A percentile compares a stretch with the other conserved stretches of the same genome.
These are phyloP conservation scores for Rhizopogon vinicolor DNA, from an alignment of 768 basidiomycete species.

Conservation along the genomic window DNA sequence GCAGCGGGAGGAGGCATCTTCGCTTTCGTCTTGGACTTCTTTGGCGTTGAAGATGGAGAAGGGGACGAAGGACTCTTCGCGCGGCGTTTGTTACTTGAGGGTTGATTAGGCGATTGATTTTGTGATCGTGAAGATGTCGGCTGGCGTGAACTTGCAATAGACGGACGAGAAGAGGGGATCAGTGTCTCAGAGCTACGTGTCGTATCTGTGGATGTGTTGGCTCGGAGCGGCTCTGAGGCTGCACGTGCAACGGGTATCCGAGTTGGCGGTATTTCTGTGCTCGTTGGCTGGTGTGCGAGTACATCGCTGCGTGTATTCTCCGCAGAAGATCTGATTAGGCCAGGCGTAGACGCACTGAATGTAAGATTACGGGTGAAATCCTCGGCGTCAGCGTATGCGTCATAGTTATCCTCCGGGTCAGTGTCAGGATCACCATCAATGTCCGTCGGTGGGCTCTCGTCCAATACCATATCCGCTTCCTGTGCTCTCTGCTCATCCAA, in stretches of 20 bases:
- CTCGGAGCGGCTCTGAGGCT: constrained; percentile 42
- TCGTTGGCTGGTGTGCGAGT: constrained; percentile 32
- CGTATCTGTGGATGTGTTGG: constrained; percentile 37
- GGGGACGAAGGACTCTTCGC: constrained; percentile 45
- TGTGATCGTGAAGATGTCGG: constrained; percentile 20
- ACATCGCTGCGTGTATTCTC: constrained; percentile 37
- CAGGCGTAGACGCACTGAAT: constrained; percentile 15
- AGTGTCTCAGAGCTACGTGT: constrained; percentile 37
- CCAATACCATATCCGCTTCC: constrained; percentile 54
- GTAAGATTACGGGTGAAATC: constrained; percentile 9
- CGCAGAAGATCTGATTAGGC: constrained; percentile 13
- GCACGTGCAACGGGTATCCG: constrained; percentile 34
- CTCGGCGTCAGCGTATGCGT: constrained; percentile 21
- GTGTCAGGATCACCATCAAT: constrained; percentile 50
- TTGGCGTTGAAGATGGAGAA: constrained; percentile 33
- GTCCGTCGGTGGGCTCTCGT: constrained; percentile 75
- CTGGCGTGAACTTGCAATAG: constrained; percentile 21
- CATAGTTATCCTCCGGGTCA: constrained; percentile 39
- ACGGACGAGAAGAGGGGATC: constrained; percentile 29
- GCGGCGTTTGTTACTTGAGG: constrained; percentile 31
- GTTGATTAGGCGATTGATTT: constrained; percentile 25
- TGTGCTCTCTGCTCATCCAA: constrained; percentile 55
- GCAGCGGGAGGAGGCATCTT: constrained; percentile 27
- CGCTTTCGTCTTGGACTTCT: constrained; percentile 33
- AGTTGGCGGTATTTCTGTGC: constrained; percentile 36